A percentile compares a stretch with the other conserved stretches of the same genome.
Evolutionary conservation across 805 yeast species (phyloP).

Genomic region (Monosporozyma unispora): DNA sequence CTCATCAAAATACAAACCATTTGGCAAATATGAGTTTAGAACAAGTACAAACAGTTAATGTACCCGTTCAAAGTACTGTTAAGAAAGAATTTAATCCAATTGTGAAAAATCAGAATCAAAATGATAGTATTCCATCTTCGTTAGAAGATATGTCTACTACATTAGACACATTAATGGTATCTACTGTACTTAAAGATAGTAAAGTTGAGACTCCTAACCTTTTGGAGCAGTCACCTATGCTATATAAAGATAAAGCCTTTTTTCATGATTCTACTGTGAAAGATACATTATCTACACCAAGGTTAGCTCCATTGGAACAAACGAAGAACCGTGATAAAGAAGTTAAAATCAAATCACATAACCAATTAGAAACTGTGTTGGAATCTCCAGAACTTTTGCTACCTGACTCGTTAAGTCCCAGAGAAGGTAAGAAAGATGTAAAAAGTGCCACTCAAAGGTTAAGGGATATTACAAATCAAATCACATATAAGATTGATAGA

Average conservation of each 20-base stretch:
- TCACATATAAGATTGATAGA: conserved; percentile 1
- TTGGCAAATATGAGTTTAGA: background rate
- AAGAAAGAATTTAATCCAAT: background rate
- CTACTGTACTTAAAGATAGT: conserved; percentile 18
- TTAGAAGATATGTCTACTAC: conserved; percentile 20
- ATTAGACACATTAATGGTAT: conserved; percentile 19
- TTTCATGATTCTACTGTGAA: background rate
- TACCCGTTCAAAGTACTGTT: background rate
- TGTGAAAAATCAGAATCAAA: background rate
- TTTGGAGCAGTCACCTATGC: conserved; percentile 20
- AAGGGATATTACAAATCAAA: conserved; percentile 1
- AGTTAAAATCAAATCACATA: background rate
- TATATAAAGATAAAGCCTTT: conserved; percentile 31
- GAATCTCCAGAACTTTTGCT: background rate
- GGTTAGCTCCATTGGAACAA: background rate
- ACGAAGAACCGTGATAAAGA: background rate
- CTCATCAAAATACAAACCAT: background rate
- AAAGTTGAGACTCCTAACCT: conserved; percentile 9
- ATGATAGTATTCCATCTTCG: conserved; percentile 4
- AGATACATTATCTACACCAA: background rate
- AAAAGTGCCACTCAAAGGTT: background rate
- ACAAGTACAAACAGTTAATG: conserved; percentile 1
- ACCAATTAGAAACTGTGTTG: background rate
- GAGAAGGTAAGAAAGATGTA: background rate
- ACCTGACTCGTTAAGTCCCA: background rate